Conservation (phyloP, 1,284 basidiomycete species). For the Mycena citricolor region DNA sequence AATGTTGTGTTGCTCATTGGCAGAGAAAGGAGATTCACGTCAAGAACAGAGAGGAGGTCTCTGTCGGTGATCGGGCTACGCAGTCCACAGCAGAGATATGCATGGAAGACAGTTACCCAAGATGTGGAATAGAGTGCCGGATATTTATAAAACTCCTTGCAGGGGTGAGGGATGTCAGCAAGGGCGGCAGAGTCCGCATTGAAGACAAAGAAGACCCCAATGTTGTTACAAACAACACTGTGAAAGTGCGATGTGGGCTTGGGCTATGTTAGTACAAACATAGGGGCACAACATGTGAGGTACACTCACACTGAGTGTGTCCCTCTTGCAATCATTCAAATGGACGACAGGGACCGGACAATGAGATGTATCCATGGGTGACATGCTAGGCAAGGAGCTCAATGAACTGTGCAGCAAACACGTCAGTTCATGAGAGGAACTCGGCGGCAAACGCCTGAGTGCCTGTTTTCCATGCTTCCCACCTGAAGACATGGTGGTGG, state of each 20-base stretch:
- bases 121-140: not conserved
- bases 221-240: slow-evolving; percentile 8
- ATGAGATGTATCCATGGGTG: too few relatives aligned
- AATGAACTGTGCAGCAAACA: not conserved
- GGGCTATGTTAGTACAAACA: not conserved
- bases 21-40: not conserved
- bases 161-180: slow-evolving; percentile 12
- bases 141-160: slow-evolving; percentile 1
- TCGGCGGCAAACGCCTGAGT: not conserved
- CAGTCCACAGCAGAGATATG: not conserved
- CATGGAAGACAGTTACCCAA: not conserved
- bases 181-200: slow-evolving; percentile 12
- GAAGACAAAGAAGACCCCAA: slow-evolving; percentile 18
- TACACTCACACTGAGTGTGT: not conserved
- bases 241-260: slow-evolving; percentile 8
- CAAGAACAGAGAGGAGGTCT: not conserved
- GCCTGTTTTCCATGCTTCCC: too few relatives aligned
- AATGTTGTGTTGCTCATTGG: too few relatives aligned
- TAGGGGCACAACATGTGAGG: not conserved
- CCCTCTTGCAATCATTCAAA: too few relatives aligned
- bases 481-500: too few relatives aligned
- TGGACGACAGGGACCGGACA: too few relatives aligned
- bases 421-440: not conserved
- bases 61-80: not conserved
- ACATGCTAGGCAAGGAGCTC: too few relatives aligned